These are phyloP conservation scores for Monilinia laxa DNA, from an alignment of 2,329 filamentous ascomycete species.

Conservation along the genomic window DNA sequence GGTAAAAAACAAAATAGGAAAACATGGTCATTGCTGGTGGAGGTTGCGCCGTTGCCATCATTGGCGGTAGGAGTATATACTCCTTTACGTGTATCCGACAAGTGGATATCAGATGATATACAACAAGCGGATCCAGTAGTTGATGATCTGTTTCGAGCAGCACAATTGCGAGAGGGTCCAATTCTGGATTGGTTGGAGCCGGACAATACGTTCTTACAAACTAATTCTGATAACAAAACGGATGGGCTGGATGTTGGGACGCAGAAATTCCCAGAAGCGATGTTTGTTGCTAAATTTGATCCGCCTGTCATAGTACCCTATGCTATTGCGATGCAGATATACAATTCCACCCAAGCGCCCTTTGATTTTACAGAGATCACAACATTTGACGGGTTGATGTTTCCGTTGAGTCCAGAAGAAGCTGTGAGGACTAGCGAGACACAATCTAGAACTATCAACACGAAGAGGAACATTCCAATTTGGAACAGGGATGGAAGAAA, in stretches of 20 bases:
- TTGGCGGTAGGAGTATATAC: slow-evolving; percentile 45
- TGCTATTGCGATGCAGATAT: slow-evolving; percentile 60
- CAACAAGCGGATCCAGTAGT: slow-evolving; percentile 54
- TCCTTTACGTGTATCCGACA: slow-evolving; percentile 67
- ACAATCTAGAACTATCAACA: slow-evolving; percentile 52
- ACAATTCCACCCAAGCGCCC: slow-evolving; percentile 57
- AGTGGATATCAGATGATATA: slow-evolving; percentile 71
- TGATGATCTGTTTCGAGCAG: slow-evolving; percentile 44
- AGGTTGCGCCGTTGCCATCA: slow-evolving; percentile 54
- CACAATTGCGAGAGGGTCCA: slow-evolving; percentile 38
- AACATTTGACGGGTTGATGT: slow-evolving; percentile 53
- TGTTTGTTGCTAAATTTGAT: slow-evolving; percentile 72
- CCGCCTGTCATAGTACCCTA: slow-evolving; percentile 71
- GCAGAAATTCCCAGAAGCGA: slow-evolving; percentile 65
- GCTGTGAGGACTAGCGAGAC: slow-evolving; percentile 52
- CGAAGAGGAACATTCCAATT: slow-evolving; percentile 49
- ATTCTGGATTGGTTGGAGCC: slow-evolving; percentile 73
- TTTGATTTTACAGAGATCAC: slow-evolving; percentile 55
- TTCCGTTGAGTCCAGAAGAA: slow-evolving; percentile 49
- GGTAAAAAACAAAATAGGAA: slow-evolving; percentile 41
- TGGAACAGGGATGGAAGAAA: slow-evolving; percentile 37
- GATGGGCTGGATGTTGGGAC: slow-evolving; percentile 56
- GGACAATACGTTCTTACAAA: slow-evolving; percentile 58
- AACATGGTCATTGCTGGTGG: slow-evolving; percentile 67
- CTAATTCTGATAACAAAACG: slow-evolving; percentile 45